phyloP scores from a whole-genome alignment of 1,284 basidiomycete species.

The Trametes polyzona region DNA sequence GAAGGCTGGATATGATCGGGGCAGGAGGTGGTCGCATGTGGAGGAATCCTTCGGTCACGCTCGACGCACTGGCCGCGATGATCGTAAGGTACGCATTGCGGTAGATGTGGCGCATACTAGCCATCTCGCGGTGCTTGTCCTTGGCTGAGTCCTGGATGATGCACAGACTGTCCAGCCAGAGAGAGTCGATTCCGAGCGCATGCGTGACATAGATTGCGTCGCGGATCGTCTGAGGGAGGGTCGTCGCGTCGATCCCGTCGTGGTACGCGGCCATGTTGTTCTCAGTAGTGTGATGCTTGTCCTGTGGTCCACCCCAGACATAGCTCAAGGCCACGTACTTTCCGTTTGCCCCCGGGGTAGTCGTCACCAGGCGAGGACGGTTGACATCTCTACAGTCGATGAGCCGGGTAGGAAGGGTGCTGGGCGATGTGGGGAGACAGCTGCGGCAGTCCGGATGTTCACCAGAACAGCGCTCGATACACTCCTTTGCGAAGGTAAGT shows the following conservation, averaged over 20 bases:
- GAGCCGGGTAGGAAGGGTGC: conserved; percentile 9
- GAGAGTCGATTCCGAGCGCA: background rate
- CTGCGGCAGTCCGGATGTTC: background rate
- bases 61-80: background rate
- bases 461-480: background rate
- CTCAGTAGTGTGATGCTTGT: background rate
- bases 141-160: conserved; percentile 8
- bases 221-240: conserved; percentile 2
- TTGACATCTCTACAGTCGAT: conserved; percentile 8
- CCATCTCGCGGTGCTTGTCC: conserved; percentile 3
- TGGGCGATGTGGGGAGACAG: background rate
- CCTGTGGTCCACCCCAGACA: conserved; percentile 16
- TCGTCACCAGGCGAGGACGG: background rate
- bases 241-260: background rate
- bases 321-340: conserved; percentile 17
- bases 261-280: conserved; percentile 4
- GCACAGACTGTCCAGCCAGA: conserved; percentile 5
- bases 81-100: conserved; percentile 4
- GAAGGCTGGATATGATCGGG: too few species aligned
- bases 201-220: background rate
- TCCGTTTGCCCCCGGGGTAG: background rate
- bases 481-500: background rate
- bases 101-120: background rate
- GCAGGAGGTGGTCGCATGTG: background rate
- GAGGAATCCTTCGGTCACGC: background rate